Percentiles rank a stretch among this genome's conserved stretches.
phyloP scores from a whole-genome alignment of 1,284 basidiomycete species.

The Trichosporon inkin region DNA sequence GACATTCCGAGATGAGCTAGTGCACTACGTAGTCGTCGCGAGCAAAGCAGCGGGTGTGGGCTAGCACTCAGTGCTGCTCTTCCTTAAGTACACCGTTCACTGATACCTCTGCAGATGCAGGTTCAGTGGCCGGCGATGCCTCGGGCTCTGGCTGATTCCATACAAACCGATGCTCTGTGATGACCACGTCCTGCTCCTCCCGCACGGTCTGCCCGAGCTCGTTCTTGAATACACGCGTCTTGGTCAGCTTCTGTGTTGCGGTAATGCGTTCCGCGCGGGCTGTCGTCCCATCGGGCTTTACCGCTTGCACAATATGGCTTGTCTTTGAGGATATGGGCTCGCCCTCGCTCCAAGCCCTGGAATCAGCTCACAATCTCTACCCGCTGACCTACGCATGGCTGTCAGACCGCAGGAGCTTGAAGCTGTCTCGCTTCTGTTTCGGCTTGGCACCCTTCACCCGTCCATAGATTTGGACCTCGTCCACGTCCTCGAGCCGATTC shows the following conservation, averaged over 20 bases:
- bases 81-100: neutral
- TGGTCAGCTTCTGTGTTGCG: slow-evolving; percentile 12
- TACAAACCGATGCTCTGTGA: slow-evolving; percentile 16
- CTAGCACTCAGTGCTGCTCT: neutral
- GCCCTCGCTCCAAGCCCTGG: slow-evolving; percentile 17
- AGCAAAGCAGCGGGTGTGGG: too few species aligned
- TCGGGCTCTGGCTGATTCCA: slow-evolving; percentile 2
- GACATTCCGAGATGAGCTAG: too few species aligned
- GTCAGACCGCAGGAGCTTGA: slow-evolving; percentile 13
- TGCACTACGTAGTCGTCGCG: too few species aligned
- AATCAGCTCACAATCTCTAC: neutral
- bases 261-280: slow-evolving; percentile 11
- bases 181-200: slow-evolving; percentile 21
- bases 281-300: slow-evolving; percentile 2
- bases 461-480: slow-evolving; percentile 30
- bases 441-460: neutral
- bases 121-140: neutral
- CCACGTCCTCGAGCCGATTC: slow-evolving; percentile 66
- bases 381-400: slow-evolving; percentile 5
- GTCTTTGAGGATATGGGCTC: slow-evolving; percentile 13
- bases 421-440: neutral
- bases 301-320: neutral
- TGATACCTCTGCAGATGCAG: neutral
- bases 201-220: slow-evolving; percentile 14
- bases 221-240: neutral